Evolutionary conservation across 2,329 filamentous ascomycete genomes (phyloP).

Genomic region (Teratosphaeria pseudoeucalypti): DNA sequence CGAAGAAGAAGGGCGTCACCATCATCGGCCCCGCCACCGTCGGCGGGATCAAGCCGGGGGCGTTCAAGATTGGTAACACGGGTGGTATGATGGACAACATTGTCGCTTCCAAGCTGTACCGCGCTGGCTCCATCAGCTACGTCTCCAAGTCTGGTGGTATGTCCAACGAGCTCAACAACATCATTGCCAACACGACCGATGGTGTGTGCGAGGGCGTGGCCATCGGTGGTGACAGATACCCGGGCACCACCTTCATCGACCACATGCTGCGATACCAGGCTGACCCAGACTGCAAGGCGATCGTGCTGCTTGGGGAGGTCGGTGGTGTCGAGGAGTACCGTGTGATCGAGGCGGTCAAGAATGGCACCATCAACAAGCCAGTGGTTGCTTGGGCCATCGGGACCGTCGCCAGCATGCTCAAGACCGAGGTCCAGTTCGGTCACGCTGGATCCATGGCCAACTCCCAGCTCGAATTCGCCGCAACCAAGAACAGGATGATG

Average conservation of each 20-base stretch:
- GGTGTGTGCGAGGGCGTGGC: slow-evolving; percentile 98
- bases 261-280: slow-evolving; percentile 93
- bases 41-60: slow-evolving; percentile 97
- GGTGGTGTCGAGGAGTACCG: slow-evolving; percentile 99
- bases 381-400: slow-evolving; percentile 99
- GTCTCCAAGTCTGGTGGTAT: slow-evolving; percentile 99
- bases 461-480: slow-evolving; percentile 96
- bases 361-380: slow-evolving; percentile 90
- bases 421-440: slow-evolving; percentile 99
- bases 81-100: slow-evolving; percentile 99
- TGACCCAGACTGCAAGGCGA: slow-evolving; percentile 95
- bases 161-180: slow-evolving; percentile 99
- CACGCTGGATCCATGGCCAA: slow-evolving; percentile 98
- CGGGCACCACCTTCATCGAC: slow-evolving; percentile 98
- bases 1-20: slow-evolving; percentile 96
- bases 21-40: slow-evolving; percentile 98
- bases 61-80: slow-evolving; percentile 99
- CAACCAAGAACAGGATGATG: slow-evolving; percentile 96
- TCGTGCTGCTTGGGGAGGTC: slow-evolving; percentile 91
- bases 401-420: slow-evolving; percentile 99
- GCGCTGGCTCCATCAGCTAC: slow-evolving; percentile 95
- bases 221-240: slow-evolving; percentile 98
- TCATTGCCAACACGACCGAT: slow-evolving; percentile 89
- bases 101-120: slow-evolving; percentile 98
- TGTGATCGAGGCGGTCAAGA: slow-evolving; percentile 95